Evolutionary conservation across 2,329 filamentous ascomycete species (phyloP), one percentile per base, ranked within the genome.

Genomic region (Dendrostoma leiphaemia): DNA sequence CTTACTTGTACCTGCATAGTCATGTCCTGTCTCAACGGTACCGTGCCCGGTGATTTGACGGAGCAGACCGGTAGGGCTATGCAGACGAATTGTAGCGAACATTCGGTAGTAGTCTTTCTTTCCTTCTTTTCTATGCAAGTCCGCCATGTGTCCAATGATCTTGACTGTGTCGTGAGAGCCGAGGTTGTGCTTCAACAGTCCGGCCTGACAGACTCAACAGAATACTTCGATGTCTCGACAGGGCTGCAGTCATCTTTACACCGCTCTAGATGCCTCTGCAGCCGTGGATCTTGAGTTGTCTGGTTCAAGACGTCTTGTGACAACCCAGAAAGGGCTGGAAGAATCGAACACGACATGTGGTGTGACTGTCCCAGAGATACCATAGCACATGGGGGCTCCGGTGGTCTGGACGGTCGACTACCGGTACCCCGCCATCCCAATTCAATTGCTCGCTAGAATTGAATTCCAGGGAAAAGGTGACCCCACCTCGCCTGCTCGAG

Each of bases 361-460:
- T 40, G n/a, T 45, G 45, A 55, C 48, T n/a, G 13, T 34, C n/a
- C 21, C 21, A n/a, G 6, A n/a, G 28, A 7, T 21, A 34, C 41
- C 48, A 40, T 12, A 17, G 26, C 34, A 28, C 31, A 38, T 45
- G 46, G 40, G 46, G 38, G 26, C 48, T 28, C 38, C 47, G 28
- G 29, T 47, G 37, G 40, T 47, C 32, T 40, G 32, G 17, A 21
- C 31, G 35, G 28, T 41, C 26, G 17, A 41, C 26, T 17, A 32
- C 28, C 45, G 41, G 28, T 44, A 51, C 54, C 54, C 45, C 49
- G 21, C 54, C 49, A 48, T 53, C 28, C 31, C 44, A 40, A 23
- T 29, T 45, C 45, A 56, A 56, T 44, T 56, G 49, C 54, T 51
- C 47, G 51, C 41, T 57, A 28, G 28, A 24, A 32, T 43, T 23